Evolutionary conservation across 495 filamentous ascomycete species (phyloP).

Genomic region (Aeminium ludgeri): DNA sequence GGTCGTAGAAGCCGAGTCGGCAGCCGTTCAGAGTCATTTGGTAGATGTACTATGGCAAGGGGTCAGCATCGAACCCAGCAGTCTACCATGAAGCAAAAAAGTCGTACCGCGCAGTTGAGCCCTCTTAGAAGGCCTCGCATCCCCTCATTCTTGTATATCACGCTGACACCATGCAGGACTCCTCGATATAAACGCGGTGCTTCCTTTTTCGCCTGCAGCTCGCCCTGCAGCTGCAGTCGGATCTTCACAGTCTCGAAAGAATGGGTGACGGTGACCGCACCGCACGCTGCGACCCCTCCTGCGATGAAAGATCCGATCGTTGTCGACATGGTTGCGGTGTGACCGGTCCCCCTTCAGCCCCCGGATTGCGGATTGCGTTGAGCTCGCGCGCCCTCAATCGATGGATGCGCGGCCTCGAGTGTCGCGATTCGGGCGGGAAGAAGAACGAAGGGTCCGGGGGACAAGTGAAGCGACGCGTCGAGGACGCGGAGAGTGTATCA

Average conservation of each 20-base stretch:
- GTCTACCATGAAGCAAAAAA: background rate
- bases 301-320: conserved; percentile 55
- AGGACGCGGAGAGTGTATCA: background rate
- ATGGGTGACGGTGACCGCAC: conserved; percentile 93
- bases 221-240: conserved; percentile 89
- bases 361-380: too few relatives aligned
- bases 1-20: conserved; percentile 95
- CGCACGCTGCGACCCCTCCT: conserved; percentile 89
- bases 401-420: too few relatives aligned
- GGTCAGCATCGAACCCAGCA: background rate
- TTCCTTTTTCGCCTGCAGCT: conserved; percentile 71
- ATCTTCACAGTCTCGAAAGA: conserved; percentile 99
- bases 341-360: too few relatives aligned
- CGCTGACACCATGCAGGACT: conserved; percentile 78
- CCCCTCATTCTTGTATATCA: conserved; percentile 87
- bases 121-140: conserved; percentile 72
- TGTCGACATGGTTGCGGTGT: conserved; percentile 18
- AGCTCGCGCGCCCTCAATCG: too few relatives aligned
- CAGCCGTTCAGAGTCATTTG: conserved; percentile 94
- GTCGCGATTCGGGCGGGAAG: too few relatives aligned
- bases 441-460: too few relatives aligned
- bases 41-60: conserved; percentile 59
- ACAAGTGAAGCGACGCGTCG: too few relatives aligned
- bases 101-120: conserved; percentile 61
- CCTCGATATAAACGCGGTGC: conserved; percentile 77